Conservation (phyloP, 345 rosid genomes). For the Hibiscus tridactylites region DNA sequence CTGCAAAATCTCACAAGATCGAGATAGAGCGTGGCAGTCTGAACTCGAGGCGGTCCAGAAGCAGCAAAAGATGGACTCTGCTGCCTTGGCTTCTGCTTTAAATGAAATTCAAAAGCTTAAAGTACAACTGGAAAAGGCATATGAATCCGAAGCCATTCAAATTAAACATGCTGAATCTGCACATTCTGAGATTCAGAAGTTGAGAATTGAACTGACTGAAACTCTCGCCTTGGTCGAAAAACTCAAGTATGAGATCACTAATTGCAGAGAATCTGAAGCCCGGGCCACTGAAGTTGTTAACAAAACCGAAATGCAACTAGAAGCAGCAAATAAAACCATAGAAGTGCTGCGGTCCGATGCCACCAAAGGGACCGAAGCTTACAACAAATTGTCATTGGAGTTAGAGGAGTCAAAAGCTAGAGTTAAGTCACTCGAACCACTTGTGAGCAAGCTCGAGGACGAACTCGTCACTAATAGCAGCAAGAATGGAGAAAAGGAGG, state of each 20-base stretch:
- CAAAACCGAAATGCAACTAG: conserved; percentile 53
- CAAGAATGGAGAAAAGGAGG: conserved; percentile 26
- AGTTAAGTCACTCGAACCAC: conserved; percentile 55
- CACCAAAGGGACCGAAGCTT: conserved; percentile 54
- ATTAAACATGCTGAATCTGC: conserved; percentile 54
- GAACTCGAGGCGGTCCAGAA: conserved; percentile 93
- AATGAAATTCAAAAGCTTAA: conserved; percentile 89
- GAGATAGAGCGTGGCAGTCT: conserved; percentile 92
- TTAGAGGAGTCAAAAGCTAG: conserved; percentile 59
- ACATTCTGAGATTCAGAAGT: conserved; percentile 41
- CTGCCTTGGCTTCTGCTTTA: conserved; percentile 71
- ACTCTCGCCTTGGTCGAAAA: conserved; percentile 60
- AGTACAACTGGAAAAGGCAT: conserved; percentile 55
- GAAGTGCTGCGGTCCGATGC: conserved; percentile 56
- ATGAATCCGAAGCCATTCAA: conserved; percentile 58
- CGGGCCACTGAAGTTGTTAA: conserved; percentile 49
- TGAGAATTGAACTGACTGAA: conserved; percentile 68
- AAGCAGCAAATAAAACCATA: conserved; percentile 48
- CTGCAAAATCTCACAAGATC: conserved; percentile 70
- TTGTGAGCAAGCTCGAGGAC: conserved; percentile 46
- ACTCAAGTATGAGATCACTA: conserved; percentile 46
- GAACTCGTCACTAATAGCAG: conserved; percentile 13
- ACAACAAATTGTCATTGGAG: conserved; percentile 43
- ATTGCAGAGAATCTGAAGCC: conserved; percentile 74
- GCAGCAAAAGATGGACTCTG: conserved; percentile 72